Conservation (phyloP, 495 filamentous ascomycete species). For the Baudoinia panamericana region DNA sequence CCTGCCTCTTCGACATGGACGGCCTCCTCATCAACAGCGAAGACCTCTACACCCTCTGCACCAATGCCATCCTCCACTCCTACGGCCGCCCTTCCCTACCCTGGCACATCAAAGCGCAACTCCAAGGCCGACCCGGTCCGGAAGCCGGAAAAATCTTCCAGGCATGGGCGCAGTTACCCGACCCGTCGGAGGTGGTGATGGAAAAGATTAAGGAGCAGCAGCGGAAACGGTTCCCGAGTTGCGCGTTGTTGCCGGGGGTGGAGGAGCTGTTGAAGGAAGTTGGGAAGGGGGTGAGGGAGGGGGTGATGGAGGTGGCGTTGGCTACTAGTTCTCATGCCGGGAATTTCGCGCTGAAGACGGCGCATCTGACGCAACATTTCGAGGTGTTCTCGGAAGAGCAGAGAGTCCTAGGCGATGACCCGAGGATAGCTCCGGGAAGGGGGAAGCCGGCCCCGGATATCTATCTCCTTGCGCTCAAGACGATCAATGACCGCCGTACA, state of each 20-base stretch:
- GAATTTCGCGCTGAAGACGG: constrained; percentile 72
- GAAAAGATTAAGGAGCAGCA: constrained; percentile 49
- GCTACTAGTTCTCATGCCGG: constrained; percentile 60
- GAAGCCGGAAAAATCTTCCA: constrained; percentile 51
- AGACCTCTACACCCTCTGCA: constrained; percentile 75
- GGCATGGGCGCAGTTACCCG: constrained; percentile 79
- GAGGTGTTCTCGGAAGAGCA: constrained; percentile 51
- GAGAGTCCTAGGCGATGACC: constrained; percentile 75
- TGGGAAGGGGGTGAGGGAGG: constrained; percentile 19
- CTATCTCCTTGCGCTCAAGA: constrained; percentile 73
- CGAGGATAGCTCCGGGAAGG: constrained; percentile 59
- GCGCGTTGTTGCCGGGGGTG: constrained; percentile 68
- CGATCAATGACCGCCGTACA: constrained; percentile 60
- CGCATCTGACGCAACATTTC: constrained; percentile 62
- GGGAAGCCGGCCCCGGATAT: constrained; percentile 96
- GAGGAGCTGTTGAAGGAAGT: constrained; percentile 48
- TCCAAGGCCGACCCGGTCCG: constrained; percentile 81
- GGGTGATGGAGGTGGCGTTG: constrained; percentile 61
- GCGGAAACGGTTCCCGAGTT: constrained; percentile 53
- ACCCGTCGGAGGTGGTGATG: constrained; percentile 51
- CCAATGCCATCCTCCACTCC: constrained; percentile 65
- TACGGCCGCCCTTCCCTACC: constrained; percentile 61
- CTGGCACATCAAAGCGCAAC: constrained; percentile 85
- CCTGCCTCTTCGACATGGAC: constrained; percentile 98
- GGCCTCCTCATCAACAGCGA: constrained; percentile 89